Evolutionary conservation across 2,329 filamentous ascomycete genomes (phyloP).

Genomic region (Cytospora mali): DNA sequence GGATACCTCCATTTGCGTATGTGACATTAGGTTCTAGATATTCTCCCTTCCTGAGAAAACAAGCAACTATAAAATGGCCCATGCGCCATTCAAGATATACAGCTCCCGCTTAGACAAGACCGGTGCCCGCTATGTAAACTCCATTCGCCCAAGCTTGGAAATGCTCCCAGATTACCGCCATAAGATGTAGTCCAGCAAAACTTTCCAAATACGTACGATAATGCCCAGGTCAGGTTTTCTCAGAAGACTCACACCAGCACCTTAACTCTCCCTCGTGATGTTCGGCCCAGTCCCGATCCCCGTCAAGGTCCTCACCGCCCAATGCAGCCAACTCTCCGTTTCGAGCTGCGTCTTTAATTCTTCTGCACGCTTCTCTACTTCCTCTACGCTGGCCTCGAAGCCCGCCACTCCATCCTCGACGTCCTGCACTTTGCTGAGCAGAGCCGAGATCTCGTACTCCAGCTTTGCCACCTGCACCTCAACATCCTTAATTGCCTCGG

Average conservation of each 20-base stretch:
- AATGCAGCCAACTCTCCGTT: slow-evolving; percentile 65
- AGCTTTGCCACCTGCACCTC: slow-evolving; percentile 81
- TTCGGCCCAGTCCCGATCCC: slow-evolving; percentile 64
- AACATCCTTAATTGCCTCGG: slow-evolving; percentile 74
- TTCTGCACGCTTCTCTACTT: slow-evolving; percentile 67
- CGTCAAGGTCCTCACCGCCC: slow-evolving; percentile 64
- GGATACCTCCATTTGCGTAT: slow-evolving; percentile 14
- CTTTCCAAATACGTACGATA: neutral
- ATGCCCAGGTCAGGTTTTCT: neutral
- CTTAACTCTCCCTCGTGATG: slow-evolving; percentile 43
- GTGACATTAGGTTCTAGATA: slow-evolving; percentile 26
- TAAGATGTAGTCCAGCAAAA: neutral
- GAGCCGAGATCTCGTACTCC: slow-evolving; percentile 84
- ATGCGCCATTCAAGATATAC: neutral
- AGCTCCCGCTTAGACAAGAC: neutral
- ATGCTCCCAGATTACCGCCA: slow-evolving; percentile 2
- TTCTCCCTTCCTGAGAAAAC: slow-evolving; percentile 21
- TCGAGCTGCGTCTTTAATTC: slow-evolving; percentile 65
- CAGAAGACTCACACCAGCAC: neutral
- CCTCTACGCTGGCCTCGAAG: slow-evolving; percentile 77
- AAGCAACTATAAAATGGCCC: neutral
- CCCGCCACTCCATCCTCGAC: slow-evolving; percentile 80
- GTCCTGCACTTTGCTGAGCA: slow-evolving; percentile 81
- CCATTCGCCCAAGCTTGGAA: slow-evolving; percentile 20
- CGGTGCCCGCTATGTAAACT: slow-evolving; percentile 19